These are phyloP conservation scores for Pholiota adiposa DNA, from an alignment of 1,284 basidiomycete species.

Conservation along the genomic window DNA sequence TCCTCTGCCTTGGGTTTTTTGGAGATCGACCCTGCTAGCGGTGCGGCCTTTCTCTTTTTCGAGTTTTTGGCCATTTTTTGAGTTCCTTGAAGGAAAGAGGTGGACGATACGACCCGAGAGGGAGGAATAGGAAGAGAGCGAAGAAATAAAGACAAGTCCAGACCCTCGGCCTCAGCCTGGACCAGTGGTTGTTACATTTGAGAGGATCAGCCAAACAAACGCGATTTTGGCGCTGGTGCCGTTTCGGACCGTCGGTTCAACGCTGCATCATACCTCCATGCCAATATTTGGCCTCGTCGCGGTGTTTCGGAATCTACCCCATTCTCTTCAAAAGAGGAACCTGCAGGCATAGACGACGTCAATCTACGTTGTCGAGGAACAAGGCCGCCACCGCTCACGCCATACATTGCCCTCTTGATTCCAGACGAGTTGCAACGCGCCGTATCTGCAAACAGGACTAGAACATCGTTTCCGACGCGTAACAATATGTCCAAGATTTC, in stretches of 20 bases:
- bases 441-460: too few relatives aligned
- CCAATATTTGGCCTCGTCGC: neutral
- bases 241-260: neutral
- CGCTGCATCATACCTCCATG: neutral
- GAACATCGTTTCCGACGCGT: neutral
- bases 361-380: neutral
- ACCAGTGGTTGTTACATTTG: neutral
- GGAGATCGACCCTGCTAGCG: constrained; percentile 5
- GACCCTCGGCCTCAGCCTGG: too few relatives aligned
- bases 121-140: neutral
- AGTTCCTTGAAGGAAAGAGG: neutral
- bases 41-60: constrained; percentile 29
- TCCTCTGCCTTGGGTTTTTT: constrained; percentile 27
- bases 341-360: neutral
- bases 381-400: too few relatives aligned
- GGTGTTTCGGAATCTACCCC: neutral
- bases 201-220: neutral
- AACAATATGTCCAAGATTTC: constrained; percentile 8
- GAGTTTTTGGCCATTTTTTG: constrained; percentile 34
- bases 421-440: too few relatives aligned
- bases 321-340: neutral
- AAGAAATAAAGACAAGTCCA: too few relatives aligned
- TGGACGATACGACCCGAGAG: neutral
- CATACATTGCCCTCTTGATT: too few relatives aligned
- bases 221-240: neutral